Evolutionary conservation across 768 basidiomycete species (phyloP).

Genomic region (Serpula lacrymans): DNA sequence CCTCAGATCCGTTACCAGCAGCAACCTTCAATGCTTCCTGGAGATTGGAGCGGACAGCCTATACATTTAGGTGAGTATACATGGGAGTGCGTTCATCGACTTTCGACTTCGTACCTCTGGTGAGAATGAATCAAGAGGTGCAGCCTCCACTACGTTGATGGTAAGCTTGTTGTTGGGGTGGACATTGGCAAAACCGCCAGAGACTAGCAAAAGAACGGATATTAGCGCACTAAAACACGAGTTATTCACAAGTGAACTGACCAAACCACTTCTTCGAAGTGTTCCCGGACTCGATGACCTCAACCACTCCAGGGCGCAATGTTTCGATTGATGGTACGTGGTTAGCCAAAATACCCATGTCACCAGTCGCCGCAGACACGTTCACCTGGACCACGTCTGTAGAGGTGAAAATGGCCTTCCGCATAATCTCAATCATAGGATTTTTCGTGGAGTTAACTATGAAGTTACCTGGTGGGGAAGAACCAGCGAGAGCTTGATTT

Average conservation of each 20-base stretch:
- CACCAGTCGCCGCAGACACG: constrained; percentile 88
- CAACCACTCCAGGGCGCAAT: constrained; percentile 89
- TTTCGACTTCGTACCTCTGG: constrained; percentile 58
- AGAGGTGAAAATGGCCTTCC: constrained; percentile 88
- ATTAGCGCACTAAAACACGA: constrained; percentile 4
- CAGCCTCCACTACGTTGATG: constrained; percentile 96
- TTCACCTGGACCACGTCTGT: constrained; percentile 95
- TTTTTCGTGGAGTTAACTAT: constrained; percentile 1
- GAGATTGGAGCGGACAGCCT: constrained; percentile 90
- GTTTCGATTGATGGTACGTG: constrained; percentile 98
- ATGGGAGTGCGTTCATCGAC: constrained; percentile 1
- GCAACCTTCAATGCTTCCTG: constrained; percentile 84
- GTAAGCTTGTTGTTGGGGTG: constrained; percentile 97
- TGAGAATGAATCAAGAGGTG: constrained; percentile 88
- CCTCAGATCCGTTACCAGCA: constrained; percentile 82
- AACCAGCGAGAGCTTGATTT: constrained; percentile 88
- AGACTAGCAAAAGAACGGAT: constrained; percentile 63
- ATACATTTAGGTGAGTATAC: constrained; percentile 10
- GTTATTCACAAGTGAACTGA: constrained; percentile 37
- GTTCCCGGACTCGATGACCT: constrained; percentile 82
- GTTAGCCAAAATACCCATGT: constrained; percentile 99
- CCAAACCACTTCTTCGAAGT: constrained; percentile 96
- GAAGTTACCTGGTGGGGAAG: constrained; percentile 89
- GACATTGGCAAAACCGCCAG: constrained; percentile 95
- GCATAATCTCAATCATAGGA: constrained; percentile 13